A percentile compares a stretch with the other conserved stretches of the same genome.
Evolutionary conservation across 176 grass and related monocot genomes (phyloP).

Genomic region (Oryza punctata): DNA sequence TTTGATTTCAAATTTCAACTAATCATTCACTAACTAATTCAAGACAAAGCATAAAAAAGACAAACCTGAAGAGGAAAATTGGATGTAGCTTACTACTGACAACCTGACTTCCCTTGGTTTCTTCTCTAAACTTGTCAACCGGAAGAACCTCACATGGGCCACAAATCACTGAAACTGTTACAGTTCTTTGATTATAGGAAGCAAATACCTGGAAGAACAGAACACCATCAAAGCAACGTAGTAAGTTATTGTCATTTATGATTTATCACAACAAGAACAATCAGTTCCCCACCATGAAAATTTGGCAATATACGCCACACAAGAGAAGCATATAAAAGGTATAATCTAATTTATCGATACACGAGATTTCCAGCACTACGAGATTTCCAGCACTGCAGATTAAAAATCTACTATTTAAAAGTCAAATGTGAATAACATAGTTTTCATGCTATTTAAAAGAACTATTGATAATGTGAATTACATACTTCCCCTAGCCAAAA

Average conservation of each 20-base stretch:
- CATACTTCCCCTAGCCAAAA: neutral
- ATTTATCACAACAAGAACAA: slow-evolving; percentile 21
- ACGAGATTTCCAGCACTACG: neutral
- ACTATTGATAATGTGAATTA: slow-evolving; percentile 9
- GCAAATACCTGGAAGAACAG: slow-evolving; percentile 58
- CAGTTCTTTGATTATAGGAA: slow-evolving; percentile 43
- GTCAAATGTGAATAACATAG: neutral
- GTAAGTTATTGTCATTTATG: neutral
- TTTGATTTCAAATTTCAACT: slow-evolving; percentile 5
- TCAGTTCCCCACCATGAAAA: neutral
- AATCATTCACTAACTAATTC: neutral
- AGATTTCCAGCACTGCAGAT: neutral
- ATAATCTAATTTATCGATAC: neutral
- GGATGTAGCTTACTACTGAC: slow-evolving; percentile 34
- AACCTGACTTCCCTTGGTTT: slow-evolving; percentile 38
- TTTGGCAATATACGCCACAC: slow-evolving; percentile 15
- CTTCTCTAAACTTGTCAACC: slow-evolving; percentile 37
- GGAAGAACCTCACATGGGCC: slow-evolving; percentile 51
- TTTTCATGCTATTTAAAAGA: neutral
- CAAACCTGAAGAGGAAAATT: slow-evolving; percentile 62
- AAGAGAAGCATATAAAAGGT: slow-evolving; percentile 13
- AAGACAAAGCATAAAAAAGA: slow-evolving; percentile 32
- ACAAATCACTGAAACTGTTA: slow-evolving; percentile 48
- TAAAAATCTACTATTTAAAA: neutral
- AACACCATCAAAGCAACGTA: neutral